A percentile compares a stretch with the other conserved stretches of the same genome.
Evolutionary conservation across 495 filamentous ascomycete genomes (phyloP).

Genomic region (Penicillium steckii): DNA sequence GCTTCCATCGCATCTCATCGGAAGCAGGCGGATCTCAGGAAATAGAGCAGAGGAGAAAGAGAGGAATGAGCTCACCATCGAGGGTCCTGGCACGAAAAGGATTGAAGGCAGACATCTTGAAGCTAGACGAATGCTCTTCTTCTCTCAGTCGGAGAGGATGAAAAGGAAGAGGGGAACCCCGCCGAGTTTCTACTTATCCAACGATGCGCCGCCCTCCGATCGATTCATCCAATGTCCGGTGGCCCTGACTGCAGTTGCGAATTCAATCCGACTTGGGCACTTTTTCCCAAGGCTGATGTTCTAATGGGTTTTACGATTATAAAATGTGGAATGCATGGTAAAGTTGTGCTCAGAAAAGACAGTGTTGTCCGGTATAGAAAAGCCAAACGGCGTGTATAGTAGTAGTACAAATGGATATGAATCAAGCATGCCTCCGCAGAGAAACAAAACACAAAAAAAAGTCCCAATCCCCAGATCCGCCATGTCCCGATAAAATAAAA

Average conservation of each 20-base stretch:
- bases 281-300: not conserved
- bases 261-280: not conserved
- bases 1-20: slow-evolving; percentile 16
- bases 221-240: slow-evolving; percentile 30
- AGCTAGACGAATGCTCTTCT: slow-evolving; percentile 25
- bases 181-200: slow-evolving; percentile 30
- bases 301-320: too few relatives aligned
- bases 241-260: slow-evolving; percentile 22
- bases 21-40: slow-evolving; percentile 12
- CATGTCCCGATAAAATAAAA: not conserved
- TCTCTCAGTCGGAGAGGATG: slow-evolving; percentile 8
- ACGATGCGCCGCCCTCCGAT: slow-evolving; percentile 31
- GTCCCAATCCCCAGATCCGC: not conserved
- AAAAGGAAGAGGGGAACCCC: slow-evolving; percentile 21
- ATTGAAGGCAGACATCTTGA: slow-evolving; percentile 56
- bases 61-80: slow-evolving; percentile 32
- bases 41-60: slow-evolving; percentile 14
- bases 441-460: not conserved
- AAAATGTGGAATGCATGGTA: not conserved
- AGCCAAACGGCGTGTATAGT: not conserved
- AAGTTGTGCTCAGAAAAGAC: slow-evolving; percentile 9
- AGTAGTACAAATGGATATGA: slow-evolving; percentile 1
- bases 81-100: slow-evolving; percentile 51
- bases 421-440: not conserved
- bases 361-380: not conserved